Evolutionary conservation across 1,284 basidiomycete genomes (phyloP), one percentile per base, ranked within the genome.

Genomic region (Gymnopus androsaceus): DNA sequence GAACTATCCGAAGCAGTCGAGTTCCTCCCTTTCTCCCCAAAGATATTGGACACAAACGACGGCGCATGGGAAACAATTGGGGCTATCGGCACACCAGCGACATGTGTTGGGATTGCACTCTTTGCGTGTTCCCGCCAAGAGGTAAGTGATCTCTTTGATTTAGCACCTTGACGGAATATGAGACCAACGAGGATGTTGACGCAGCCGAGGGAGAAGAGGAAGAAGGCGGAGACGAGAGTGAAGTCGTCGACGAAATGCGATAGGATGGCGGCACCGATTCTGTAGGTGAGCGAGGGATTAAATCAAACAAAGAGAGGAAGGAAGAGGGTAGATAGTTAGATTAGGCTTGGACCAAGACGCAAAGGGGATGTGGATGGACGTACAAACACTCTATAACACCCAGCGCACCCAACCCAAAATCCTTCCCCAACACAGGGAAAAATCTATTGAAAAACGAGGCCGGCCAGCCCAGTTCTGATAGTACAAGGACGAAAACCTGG

Each of bases 241-340:
- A 95, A 94, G 63, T 85, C 85, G 64, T 89, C 84, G 59, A 91
- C 88, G 71, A 87, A 88, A 69, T 94, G 91, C 11, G 90, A 91
- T 54, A 95, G 84, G 56, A 95, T 84, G 23, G 86, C 83, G 31
- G 90, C 89, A 15, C 89, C 88, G 66, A 95, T 90, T 54, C 82
- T 83, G 58, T 28, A 49, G 44, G 36, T n/a, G 34, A n/a, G n/a
- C n/a, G 2, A 44, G 30, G n/a, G n/a, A n/a, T n/a, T n/a, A n/a
- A n/a, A 15, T 14, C 21, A 55, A 36, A 2, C 12, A 31, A 17
- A 21, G 55, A n/a, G n/a, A n/a, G n/a, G n/a, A n/a, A n/a, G n/a
- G n/a, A n/a, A n/a, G n/a, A n/a, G n/a, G n/a, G n/a, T n/a, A n/a
- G n/a, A n/a, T n/a, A n/a, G n/a, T n/a, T n/a, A n/a, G n/a, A n/a